Evolutionary conservation across 2,329 filamentous ascomycete genomes (phyloP), one percentile per base, ranked within the genome.

Genomic region (Fusarium burgessii): DNA sequence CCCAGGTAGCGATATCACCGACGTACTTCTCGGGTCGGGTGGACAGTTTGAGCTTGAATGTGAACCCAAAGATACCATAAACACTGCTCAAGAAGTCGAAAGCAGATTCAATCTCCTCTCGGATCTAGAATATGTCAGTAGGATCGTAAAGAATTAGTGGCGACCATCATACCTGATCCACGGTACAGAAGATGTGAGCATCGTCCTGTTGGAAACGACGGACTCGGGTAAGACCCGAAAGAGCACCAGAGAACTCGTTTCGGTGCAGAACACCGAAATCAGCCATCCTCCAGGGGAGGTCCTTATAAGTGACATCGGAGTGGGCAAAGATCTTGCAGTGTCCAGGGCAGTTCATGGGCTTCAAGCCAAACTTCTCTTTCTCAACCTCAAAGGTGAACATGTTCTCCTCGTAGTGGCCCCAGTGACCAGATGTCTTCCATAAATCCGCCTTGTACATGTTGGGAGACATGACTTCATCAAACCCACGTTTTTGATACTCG

Each of bases 271-370:
- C 93, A 80, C 95, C 95, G 81, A 98, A 98, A 80, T 99, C 96
- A 55, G 96, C 95, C 83, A 97, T 92, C 77, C 96, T 89, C 83
- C 97, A 91, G 32, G 96, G 96, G 63, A 99, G 85, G 76, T 98
- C 94, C 77, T 78, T 80, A 72, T 98, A 97, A 81, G 92, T 96
- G 76, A 93, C 89, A 78, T 93, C 92, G 58, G 92, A 89, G 81
- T 95, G 92, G 52, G 88, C 89, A 81, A 97, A 97, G 77, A 98
- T 92, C 72, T 96, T 84, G 82, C 93, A 97, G 82, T 98, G 95
- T 32, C 94, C 94, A 7, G 96, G 96, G 83, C 96, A 99, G 84
- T 98, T 98, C 96, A 98, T 98, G 32, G 95, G 95, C 84, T 98
- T 98, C 55, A 98, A 84, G 18, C 91, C 94, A 66, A 82, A 84